Evolutionary conservation across 768 basidiomycete species (phyloP), one percentile per base, ranked within the genome.

Genomic region (Rhizopogon sp.): DNA sequence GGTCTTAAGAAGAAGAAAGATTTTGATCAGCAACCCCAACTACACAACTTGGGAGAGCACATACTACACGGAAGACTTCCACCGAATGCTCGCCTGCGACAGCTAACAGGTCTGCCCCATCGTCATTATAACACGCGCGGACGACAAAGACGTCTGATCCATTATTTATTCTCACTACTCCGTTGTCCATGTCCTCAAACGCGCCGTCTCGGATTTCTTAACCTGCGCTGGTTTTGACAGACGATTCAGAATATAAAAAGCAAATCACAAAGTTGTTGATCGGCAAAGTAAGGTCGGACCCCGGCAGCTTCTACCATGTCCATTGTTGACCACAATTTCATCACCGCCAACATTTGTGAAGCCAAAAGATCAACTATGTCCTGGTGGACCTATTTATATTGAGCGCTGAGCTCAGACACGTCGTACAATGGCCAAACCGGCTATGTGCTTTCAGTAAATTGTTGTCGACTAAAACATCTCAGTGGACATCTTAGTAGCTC

Each of bases 71-170:
- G 41, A 91, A 68, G 56, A 92, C 74, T 56, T 90, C 79, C 28
- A 91, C 82, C 3, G 85, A 82, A 64, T 88, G 84, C 55, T 84
- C 83, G 41, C 84, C 86, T 39, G 85, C 89, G 39, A 91, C 65
- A 42, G 90, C 90, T 40, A 93, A 62, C 17, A 93, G 76, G 66
- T 89, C 88, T 5, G 67, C 63, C 16, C 63, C 88, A 58, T 88
- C 85, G 56, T 85, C 78, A 61, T 78, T 74, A 62, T 80, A 74
- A 62, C 82, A 87, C 37, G 87, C 78, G 54, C 82, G 79, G 41
- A 92, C 72, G 62, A 79, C 78, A 64, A 80, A 76, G 49, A 92
- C 77, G 35, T 80, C 72, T 25, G 86, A 76, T 43, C 78, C 77
- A 64, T 88, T 86, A 53, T 76, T 68, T 67, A 85, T 75, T 57